Conservation (phyloP, 1,139 yeast genomes). For the Blastobotrys ciferrii region DNA sequence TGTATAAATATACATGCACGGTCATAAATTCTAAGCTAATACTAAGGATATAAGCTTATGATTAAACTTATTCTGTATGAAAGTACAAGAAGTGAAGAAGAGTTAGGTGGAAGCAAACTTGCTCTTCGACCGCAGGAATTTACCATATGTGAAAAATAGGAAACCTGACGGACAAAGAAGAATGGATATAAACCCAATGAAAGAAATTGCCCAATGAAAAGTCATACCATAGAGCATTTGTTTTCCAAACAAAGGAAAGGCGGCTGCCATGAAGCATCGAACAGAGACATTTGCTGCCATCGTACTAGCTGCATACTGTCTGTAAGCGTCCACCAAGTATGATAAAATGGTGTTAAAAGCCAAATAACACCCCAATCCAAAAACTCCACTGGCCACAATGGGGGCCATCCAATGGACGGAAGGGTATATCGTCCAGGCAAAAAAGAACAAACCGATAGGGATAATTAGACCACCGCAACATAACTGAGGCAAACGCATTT, state of each 20-base stretch:
- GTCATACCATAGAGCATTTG: slow-evolving; percentile 54
- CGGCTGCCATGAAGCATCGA: slow-evolving; percentile 51
- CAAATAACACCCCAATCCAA: slow-evolving; percentile 14
- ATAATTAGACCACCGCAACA: slow-evolving; percentile 40
- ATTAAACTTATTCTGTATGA: no score
- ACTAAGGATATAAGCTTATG: no score
- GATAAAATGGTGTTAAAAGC: slow-evolving; percentile 12
- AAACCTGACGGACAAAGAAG: slow-evolving; percentile 10
- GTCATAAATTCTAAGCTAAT: no score
- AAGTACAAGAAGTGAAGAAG: no score
- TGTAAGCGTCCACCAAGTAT: slow-evolving; percentile 13
- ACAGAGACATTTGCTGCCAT: slow-evolving; percentile 15
- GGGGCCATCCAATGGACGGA: slow-evolving; percentile 78
- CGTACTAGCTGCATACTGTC: slow-evolving; percentile 14
- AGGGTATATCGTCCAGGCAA: slow-evolving; percentile 66
- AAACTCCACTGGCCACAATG: slow-evolving; percentile 39
- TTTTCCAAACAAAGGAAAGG: slow-evolving; percentile 66
- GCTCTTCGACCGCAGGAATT: slow-evolving; percentile 19
- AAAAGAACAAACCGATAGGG: slow-evolving; percentile 60
- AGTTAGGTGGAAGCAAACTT: slow-evolving; percentile 13
- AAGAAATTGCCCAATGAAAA: slow-evolving; percentile 31
- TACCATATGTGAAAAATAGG: slow-evolving; percentile 20
- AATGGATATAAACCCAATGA: slow-evolving; percentile 8
- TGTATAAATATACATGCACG: no score
- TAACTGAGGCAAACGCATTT: slow-evolving; percentile 48